A percentile compares a stretch with the other conserved stretches of the same genome.
phyloP scores from a whole-genome alignment of 148 eudicot genomes.

The Cornus controversa region DNA sequence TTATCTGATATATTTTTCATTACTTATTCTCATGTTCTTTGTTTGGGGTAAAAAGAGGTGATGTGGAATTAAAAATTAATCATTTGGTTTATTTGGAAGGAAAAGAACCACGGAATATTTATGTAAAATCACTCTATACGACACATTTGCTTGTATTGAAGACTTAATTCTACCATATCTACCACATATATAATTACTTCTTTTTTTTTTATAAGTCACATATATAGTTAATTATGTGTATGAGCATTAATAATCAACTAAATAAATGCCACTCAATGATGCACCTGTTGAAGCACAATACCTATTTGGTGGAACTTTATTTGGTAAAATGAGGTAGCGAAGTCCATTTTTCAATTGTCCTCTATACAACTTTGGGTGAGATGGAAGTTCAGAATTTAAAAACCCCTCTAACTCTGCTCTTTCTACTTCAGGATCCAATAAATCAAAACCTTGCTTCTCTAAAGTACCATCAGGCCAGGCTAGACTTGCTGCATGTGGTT shows the following conservation, averaged over 20 bases:
- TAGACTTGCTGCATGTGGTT: constrained; percentile 93
- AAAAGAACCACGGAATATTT: no score
- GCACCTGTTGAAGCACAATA: constrained; percentile 18
- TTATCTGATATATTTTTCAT: background rate
- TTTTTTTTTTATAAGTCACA: no score
- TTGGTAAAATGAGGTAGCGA: constrained; percentile 90
- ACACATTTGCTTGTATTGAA: background rate
- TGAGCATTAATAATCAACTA: background rate
- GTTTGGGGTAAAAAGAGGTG: background rate
- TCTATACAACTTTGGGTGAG: constrained; percentile 82
- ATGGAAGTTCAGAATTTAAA: constrained; percentile 72
- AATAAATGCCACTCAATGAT: background rate
- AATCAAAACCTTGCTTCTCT: constrained; percentile 62
- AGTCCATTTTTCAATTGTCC: constrained; percentile 93
- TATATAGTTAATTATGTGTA: background rate
- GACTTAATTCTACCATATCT: background rate
- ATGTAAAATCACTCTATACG: background rate
- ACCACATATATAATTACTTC: background rate
- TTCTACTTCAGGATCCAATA: constrained; percentile 49
- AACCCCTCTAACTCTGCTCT: constrained; percentile 51
- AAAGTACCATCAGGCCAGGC: constrained; percentile 68
- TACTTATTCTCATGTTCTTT: background rate
- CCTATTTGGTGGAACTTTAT: constrained; percentile 99
- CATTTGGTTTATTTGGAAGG: background rate
- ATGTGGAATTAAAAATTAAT: background rate